phyloP scores from a whole-genome alignment of 1,284 basidiomycete species.

The Exobasidium rhododendri region DNA sequence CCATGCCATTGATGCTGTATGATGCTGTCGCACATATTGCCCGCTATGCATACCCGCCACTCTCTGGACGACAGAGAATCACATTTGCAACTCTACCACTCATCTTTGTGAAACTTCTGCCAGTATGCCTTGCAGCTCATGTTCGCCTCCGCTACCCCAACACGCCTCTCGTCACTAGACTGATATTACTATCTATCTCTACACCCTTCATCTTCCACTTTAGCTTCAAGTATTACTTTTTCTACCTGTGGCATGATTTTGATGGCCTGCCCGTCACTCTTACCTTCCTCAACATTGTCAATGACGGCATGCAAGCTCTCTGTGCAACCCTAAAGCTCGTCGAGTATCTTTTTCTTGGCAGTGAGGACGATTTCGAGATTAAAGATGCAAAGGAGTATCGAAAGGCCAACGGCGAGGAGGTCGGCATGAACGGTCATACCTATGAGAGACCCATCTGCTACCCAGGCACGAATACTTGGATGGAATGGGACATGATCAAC shows the following conservation, averaged over 20 bases:
- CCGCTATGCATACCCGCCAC: not conserved
- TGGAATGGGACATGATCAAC: not conserved
- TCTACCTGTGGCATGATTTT: not conserved
- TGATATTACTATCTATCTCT: not conserved
- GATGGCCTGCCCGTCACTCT: not conserved
- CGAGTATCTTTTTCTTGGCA: not conserved
- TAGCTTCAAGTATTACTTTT: not conserved
- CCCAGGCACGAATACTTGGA: not conserved
- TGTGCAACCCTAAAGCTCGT: not conserved
- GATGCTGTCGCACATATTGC: too few relatives aligned
- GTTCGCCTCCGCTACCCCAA: conserved; percentile 4
- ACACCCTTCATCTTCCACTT: not conserved
- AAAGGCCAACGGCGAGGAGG: not conserved
- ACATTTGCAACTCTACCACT: not conserved
- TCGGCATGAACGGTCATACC: not conserved
- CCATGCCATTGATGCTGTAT: too few relatives aligned
- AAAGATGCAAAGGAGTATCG: not conserved
- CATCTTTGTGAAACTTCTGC: not conserved
- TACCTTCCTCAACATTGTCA: not conserved
- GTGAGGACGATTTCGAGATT: not conserved
- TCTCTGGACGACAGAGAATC: not conserved
- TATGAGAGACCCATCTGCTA: not conserved
- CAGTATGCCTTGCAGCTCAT: not conserved
- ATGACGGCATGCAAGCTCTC: not conserved
- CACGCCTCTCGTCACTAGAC: not conserved